Evolutionary conservation across 2,329 filamentous ascomycete species (phyloP), one percentile per base, ranked within the genome.

Genomic region (Seiridium cupressi): DNA sequence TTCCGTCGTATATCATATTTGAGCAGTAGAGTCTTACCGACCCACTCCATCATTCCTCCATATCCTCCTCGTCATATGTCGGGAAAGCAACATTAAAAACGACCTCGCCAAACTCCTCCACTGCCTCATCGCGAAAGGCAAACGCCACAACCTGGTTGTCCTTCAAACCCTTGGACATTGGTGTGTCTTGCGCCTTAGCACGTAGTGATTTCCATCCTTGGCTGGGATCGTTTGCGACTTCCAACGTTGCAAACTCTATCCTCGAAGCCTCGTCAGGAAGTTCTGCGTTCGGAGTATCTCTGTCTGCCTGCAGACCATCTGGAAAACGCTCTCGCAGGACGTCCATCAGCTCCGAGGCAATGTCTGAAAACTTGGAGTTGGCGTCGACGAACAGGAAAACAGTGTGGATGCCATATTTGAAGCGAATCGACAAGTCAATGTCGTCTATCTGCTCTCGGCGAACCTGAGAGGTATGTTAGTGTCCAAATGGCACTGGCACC

Each of bases 371-470:
- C 9, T 85, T 74, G 44, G 82, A 81, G 11, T 82, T 76, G 4
- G 86, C 77, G 44, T 86, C 81, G 51, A 89, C 81, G 63, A 90
- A 87, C 60, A 93, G 79, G 67, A 90, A 85, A 64, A 92, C 80
- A 3, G 89, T 93, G 67, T 87, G 84, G 60, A 86, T 85, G 69
- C 89, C 87, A 71, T 90, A 83, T 73, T 92, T 92, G 76, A 93
- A 87, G 61, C 88, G 83, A 59, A 93, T 77, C 8, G 89, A 91
- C 62, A 72, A n/a, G 61, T 72, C 67, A 26, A 65, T 63, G 55
- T 71, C 70, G 8, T 56, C 55, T 18, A 70, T 58, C 18, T 65
- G 46, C 31, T 64, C 44, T 48, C 54, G 26, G 5, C n/a, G 54
- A 13, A 57, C 54, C 54, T 57, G 54, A 35, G 44, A n/a, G 6